Base-by-base conservation (phyloP, 345 rosid genomes). In the Angophora floribunda region DNA sequence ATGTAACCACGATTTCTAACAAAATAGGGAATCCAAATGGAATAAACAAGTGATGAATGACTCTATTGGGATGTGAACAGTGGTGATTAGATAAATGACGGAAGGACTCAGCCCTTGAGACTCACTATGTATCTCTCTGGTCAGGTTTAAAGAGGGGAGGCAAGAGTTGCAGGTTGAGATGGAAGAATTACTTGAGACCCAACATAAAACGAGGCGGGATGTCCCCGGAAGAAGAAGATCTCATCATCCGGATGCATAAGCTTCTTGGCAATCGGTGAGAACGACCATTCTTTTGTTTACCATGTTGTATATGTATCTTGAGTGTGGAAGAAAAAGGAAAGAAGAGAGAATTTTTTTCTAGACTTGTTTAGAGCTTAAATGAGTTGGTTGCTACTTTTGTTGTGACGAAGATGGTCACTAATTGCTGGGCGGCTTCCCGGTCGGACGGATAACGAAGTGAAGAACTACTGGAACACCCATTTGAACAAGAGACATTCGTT, bases 401-500 rank as follows among this genome's bases (percentile, higher is more conserved):
- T 6, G 82, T 44, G 49, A 41, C 67, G 84, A 51, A 96, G 99
- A 86, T 96, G 97, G 99, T 94, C 99, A 26, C 90, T 96, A 79
- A 96, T 96, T 6, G 98, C 98, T 0, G 97, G 99, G 53, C 93
- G 98, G 28, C 95, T 96, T 87, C 99, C 99, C 3, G 99, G 99
- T 89, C 94, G 99, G 61, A 97, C 98, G 13, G 99, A 97, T 85
- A 97, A 97, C 50, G 99, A 97, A 87, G 96, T 96, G 89, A 96
- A 97, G 91, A 97, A 97, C 95, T 96, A 96, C 88, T 97, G 98
- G 99, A 96, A 97, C 93, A 96, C 99, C 57, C 97, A 96, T 97
- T 91, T 96, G 92, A 96, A 92, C 93, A 96, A 94, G 94, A 93
- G 82, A 75, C 49, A 75, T 51, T 88, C 32, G 61, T 19, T 82